Conservation (phyloP, 768 basidiomycete species). For the Crassisporium funariophilum region DNA sequence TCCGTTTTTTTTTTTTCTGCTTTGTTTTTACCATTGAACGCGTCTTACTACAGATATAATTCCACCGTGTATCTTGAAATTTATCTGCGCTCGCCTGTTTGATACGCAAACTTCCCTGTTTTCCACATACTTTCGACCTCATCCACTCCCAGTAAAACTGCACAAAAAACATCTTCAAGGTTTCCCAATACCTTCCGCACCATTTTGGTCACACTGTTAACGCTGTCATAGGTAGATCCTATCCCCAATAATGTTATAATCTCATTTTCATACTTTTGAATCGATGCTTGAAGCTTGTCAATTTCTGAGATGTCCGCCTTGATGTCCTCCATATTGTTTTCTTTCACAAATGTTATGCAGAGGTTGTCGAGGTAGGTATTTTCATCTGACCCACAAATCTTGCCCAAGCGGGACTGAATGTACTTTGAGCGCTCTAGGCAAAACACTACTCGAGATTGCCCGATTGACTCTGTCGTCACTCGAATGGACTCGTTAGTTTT, state of each 20-base stretch:
- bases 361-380: neutral
- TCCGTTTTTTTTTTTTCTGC: no score
- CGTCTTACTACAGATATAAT: no score
- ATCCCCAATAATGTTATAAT: constrained; percentile 5
- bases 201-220: neutral
- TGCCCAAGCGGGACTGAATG: neutral
- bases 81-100: neutral
- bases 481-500: no score
- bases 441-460: no score
- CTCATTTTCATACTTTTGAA: constrained; percentile 2
- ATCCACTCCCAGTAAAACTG: neutral
- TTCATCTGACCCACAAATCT: neutral
- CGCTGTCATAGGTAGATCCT: neutral
- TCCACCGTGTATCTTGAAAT: no score
- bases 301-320: neutral
- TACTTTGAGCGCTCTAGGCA: no score
- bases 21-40: no score
- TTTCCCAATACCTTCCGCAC: neutral
- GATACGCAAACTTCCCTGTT: constrained; percentile 3
- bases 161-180: constrained; percentile 7
- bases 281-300: constrained; percentile 4
- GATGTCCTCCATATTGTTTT: constrained; percentile 6
- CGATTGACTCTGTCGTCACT: no score
- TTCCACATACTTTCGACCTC: constrained; percentile 6
- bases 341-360: neutral